Percentiles rank a stretch among this genome's conserved stretches.
Conservation (phyloP, 306 rosid species). For the Hippophae tibetana region DNA sequence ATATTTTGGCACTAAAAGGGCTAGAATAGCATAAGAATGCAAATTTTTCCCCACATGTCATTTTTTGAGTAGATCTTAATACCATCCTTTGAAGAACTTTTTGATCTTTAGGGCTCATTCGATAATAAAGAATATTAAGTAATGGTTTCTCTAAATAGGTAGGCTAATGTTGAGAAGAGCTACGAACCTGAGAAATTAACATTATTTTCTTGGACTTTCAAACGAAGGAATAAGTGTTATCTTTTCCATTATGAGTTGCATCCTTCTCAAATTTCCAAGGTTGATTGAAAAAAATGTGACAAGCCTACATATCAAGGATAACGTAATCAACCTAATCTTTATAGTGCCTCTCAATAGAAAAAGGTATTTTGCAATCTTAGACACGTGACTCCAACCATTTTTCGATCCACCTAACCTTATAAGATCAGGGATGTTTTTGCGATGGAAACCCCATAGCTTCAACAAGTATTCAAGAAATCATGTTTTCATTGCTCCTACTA, state of each 20-base stretch:
- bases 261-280: background rate
- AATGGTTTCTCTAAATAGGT: background rate
- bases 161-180: too few species aligned
- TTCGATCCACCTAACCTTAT: background rate
- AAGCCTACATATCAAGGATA: background rate
- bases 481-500: too few species aligned
- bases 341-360: background rate
- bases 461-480: background rate
- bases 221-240: background rate
- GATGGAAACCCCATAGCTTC: background rate
- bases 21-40: too few species aligned
- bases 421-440: background rate
- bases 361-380: background rate
- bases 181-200: background rate
- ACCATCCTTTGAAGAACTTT: too few species aligned
- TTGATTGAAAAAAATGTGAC: background rate
- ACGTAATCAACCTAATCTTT: background rate
- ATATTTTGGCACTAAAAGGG: too few species aligned
- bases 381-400: background rate
- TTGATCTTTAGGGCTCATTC: background rate
- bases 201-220: background rate
- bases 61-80: too few species aligned
- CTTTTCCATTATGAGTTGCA: background rate
- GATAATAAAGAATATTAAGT: background rate
- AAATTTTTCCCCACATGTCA: too few species aligned